Conservation (phyloP, 306 rosid species). For the Glycyrrhiza uralensis region DNA sequence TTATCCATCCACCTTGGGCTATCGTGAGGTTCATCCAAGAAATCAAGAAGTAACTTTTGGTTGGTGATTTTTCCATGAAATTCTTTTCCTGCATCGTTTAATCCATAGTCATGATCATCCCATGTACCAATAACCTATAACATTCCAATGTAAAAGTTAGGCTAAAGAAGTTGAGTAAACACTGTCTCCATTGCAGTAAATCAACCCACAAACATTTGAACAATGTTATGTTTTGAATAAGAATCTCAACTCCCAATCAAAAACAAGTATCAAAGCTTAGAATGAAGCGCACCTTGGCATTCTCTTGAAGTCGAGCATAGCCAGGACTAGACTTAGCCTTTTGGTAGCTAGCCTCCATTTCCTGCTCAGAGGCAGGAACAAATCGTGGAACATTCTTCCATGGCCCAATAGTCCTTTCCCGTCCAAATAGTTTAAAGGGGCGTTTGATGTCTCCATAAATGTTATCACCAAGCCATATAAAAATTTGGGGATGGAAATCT, state of each 20-base stretch:
- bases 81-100: constrained; percentile 82
- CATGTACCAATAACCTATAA: constrained; percentile 78
- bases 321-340: constrained; percentile 60
- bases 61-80: constrained; percentile 49
- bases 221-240: background rate
- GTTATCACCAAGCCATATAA: constrained; percentile 86
- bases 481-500: constrained; percentile 62
- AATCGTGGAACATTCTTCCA: constrained; percentile 80
- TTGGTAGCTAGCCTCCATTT: constrained; percentile 56
- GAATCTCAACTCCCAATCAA: constrained; percentile 4
- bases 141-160: constrained; percentile 29
- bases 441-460: constrained; percentile 76
- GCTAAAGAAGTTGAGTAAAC: constrained; percentile 8
- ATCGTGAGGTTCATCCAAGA: constrained; percentile 71
- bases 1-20: constrained; percentile 65
- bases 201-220: background rate
- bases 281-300: constrained; percentile 46
- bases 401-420: constrained; percentile 72
- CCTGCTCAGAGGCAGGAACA: constrained; percentile 55
- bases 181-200: background rate
- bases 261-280: constrained; percentile 6
- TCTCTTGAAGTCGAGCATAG: constrained; percentile 51
- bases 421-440: constrained; percentile 66
- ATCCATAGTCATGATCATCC: constrained; percentile 93
- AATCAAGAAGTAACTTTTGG: constrained; percentile 81